Percentiles rank a stretch among this genome's conserved stretches.
Evolutionary conservation across 495 filamentous ascomycete species (phyloP).

Genomic region (Aspergillus baeticus): DNA sequence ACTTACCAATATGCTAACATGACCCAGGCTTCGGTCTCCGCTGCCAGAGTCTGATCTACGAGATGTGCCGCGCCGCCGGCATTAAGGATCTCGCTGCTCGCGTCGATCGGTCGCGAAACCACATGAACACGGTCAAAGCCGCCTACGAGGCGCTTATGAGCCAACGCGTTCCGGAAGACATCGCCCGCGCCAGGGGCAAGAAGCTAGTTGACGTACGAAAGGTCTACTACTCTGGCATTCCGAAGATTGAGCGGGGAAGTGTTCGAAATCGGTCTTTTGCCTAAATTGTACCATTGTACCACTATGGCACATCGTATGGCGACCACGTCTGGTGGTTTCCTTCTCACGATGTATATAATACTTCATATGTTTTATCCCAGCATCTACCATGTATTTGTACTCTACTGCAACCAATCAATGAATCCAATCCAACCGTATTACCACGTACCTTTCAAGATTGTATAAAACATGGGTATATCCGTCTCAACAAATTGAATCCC

Average conservation of each 20-base stretch:
- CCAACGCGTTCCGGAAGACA: conserved; percentile 83
- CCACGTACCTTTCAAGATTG: background rate
- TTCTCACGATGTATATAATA: conserved; percentile 42
- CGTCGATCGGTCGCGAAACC: conserved; percentile 78
- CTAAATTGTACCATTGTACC: conserved; percentile 23
- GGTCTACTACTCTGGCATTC: conserved; percentile 94
- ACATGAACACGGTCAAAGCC: conserved; percentile 96
- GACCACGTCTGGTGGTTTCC: conserved; percentile 17
- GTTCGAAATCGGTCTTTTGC: no score
- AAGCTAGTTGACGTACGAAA: conserved; percentile 95
- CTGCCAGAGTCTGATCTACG: conserved; percentile 85
- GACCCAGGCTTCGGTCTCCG: conserved; percentile 82
- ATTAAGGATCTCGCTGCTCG: conserved; percentile 81
- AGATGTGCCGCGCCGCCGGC: conserved; percentile 81
- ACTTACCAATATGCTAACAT: conserved; percentile 12
- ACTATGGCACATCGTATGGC: conserved; percentile 16
- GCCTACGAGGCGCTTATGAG: conserved; percentile 74
- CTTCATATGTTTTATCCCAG: conserved; percentile 20
- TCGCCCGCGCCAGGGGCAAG: conserved; percentile 82
- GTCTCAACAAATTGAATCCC: no score
- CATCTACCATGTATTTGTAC: conserved; percentile 25
- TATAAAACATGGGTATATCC: conserved; percentile 2
- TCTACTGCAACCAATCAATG: conserved; percentile 17
- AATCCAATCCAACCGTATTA: background rate
- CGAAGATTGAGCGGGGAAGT: conserved; percentile 36